These are phyloP conservation scores for Skeletonema costatum DNA, from an alignment of 108 stramenopile species.

Conservation along the genomic window DNA sequence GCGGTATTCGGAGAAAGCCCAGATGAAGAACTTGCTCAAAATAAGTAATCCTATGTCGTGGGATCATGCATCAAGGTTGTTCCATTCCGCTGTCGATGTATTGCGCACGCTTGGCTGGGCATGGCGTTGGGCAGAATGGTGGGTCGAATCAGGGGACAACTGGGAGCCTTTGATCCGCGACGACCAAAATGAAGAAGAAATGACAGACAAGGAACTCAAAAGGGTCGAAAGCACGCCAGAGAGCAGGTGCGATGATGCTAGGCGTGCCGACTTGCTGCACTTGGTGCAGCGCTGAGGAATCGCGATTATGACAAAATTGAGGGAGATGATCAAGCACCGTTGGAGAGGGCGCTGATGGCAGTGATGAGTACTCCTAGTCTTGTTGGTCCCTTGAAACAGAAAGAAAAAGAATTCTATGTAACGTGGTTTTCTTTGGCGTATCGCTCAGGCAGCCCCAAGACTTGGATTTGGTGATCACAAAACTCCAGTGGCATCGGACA, in stretches of 20 bases:
- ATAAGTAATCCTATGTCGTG: slow-evolving; percentile 51
- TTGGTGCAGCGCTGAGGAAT: slow-evolving; percentile 87
- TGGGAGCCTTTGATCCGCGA: slow-evolving; percentile 83
- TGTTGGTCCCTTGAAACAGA: slow-evolving; percentile 74
- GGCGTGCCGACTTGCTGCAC: slow-evolving; percentile 81
- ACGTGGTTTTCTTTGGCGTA: slow-evolving; percentile 82
- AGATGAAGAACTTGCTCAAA: slow-evolving; percentile 7
- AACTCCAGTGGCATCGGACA: slow-evolving; percentile 55
- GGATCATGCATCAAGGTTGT: slow-evolving; percentile 57
- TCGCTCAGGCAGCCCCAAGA: slow-evolving; percentile 71
- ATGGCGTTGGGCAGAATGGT: slow-evolving; percentile 91
- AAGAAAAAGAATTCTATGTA: slow-evolving; percentile 76
- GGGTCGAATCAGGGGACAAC: slow-evolving; percentile 78
- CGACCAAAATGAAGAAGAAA: slow-evolving; percentile 67
- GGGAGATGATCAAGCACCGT: slow-evolving; percentile 56
- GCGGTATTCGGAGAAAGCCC: slow-evolving; percentile 31
- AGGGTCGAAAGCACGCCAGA: slow-evolving; percentile 69
- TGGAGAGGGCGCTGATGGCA: slow-evolving; percentile 71
- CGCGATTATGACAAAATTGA: slow-evolving; percentile 77
- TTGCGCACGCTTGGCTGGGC: slow-evolving; percentile 82
- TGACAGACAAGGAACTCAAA: slow-evolving; percentile 79
- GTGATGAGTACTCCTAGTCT: slow-evolving; percentile 72
- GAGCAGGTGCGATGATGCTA: slow-evolving; percentile 73
- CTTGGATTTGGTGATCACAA: slow-evolving; percentile 81
- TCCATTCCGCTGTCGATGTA: slow-evolving; percentile 68